Evolutionary conservation across 192 early-diverging fungal species (phyloP).

Genomic region (Coemansia sp.): DNA sequence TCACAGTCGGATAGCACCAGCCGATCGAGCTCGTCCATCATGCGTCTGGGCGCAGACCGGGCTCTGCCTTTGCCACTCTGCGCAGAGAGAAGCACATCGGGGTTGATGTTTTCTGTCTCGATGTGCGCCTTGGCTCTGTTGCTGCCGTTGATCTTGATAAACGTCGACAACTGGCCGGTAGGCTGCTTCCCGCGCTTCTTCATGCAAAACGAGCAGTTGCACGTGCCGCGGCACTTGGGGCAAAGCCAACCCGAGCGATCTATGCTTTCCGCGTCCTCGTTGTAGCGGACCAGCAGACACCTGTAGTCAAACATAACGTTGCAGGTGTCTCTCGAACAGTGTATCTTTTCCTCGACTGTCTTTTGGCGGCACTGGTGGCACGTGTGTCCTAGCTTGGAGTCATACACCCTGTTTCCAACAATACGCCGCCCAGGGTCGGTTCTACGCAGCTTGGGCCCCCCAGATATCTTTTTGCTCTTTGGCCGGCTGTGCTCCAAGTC

Average conservation of each 20-base stretch:
- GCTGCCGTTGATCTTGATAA: constrained; percentile 28
- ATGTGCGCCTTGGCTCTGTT: constrained; percentile 18
- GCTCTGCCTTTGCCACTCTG: neutral
- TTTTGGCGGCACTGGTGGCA: constrained; percentile 57
- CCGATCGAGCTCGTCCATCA: neutral
- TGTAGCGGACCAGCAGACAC: constrained; percentile 39
- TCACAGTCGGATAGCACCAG: neutral
- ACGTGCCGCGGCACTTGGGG: constrained; percentile 40
- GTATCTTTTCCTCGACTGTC: constrained; percentile 37
- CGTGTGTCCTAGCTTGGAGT: constrained; percentile 23
- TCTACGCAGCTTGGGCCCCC: constrained; percentile 1
- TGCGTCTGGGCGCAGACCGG: neutral
- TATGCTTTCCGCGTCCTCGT: constrained; percentile 23
- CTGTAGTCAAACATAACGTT: constrained; percentile 31
- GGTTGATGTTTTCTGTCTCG: constrained; percentile 13
- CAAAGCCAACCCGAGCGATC: constrained; percentile 24
- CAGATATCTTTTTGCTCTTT: constrained; percentile 13
- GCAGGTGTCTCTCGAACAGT: constrained; percentile 25
- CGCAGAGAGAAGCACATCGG: neutral
- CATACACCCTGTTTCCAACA: constrained; percentile 28
- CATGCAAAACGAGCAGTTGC: constrained; percentile 46
- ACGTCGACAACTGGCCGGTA: constrained; percentile 42
- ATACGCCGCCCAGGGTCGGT: constrained; percentile 23
- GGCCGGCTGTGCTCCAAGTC: constrained; percentile 2
- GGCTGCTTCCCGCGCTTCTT: constrained; percentile 33